Conservation (phyloP, 2,329 filamentous ascomycete species). For the Penicillium capsulatum region DNA sequence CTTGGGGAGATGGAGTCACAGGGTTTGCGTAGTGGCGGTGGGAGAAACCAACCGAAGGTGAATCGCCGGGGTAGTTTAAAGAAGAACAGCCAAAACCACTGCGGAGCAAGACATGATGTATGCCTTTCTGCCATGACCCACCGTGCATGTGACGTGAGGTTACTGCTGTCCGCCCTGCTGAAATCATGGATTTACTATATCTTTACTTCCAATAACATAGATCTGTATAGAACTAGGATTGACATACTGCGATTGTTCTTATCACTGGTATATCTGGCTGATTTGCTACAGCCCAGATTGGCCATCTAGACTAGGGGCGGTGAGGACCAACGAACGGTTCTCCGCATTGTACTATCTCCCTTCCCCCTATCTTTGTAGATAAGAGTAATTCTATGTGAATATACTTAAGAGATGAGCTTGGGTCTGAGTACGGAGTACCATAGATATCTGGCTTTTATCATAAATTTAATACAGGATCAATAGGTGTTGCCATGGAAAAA, state of each 20-base stretch:
- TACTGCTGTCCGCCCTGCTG: slow-evolving; percentile 22
- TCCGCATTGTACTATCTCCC: slow-evolving; percentile 21
- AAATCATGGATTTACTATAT: slow-evolving; percentile 20
- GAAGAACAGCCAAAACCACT: slow-evolving; percentile 12
- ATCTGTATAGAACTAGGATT: too few relatives aligned
- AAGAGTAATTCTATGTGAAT: too few relatives aligned
- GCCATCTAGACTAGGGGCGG: slow-evolving; percentile 14
- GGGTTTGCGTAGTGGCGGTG: slow-evolving; percentile 8
- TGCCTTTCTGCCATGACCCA: slow-evolving; percentile 36
- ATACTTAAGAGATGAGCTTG: too few relatives aligned
- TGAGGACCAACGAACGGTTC: slow-evolving; percentile 11
- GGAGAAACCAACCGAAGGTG: too few relatives aligned
- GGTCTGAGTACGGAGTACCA: too few relatives aligned
- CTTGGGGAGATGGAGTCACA: slow-evolving; percentile 3
- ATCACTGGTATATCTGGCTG: too few relatives aligned
- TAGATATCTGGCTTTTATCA: too few relatives aligned
- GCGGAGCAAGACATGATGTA: slow-evolving; percentile 30
- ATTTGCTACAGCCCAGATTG: slow-evolving; percentile 15
- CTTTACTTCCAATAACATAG: slow-evolving; percentile 19
- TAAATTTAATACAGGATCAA: too few relatives aligned
- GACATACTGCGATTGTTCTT: too few relatives aligned
- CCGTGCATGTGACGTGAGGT: slow-evolving; percentile 34
- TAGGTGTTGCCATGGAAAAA: too few relatives aligned
- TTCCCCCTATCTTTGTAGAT: not conserved
- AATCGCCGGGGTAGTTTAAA: slow-evolving; percentile 7